Base-by-base conservation (phyloP, 2,329 filamentous ascomycete species). In the Chaetomiaceae sp. region DNA sequence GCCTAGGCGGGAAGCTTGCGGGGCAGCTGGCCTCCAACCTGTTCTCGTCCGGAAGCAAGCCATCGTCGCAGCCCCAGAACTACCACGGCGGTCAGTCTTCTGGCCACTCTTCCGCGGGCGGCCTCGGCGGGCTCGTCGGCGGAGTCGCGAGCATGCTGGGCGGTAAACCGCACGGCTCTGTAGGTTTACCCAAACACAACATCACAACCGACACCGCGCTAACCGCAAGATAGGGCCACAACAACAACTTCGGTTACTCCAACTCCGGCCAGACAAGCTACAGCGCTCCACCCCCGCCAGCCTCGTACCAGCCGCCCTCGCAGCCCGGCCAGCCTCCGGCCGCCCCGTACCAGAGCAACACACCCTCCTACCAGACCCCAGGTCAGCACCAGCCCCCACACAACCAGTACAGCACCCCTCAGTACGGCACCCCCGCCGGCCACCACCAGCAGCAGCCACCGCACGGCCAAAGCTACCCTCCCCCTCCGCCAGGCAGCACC, bases 241-340 rank as follows among this genome's bases (percentile, higher is more conserved):
- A 78, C 64, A 80, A 78, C 64, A 80, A 78, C 64, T 89, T 80
- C 65, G 85, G 83, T 29, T 87, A 87, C 67, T 82, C 81, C 20
- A 79, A 79, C 62, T 67, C 74, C 3, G 77, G 76, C 39, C 72
- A 78, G 39, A 67, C 76, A 57, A 74, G 75, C 34, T 89, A 63
- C 66, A 77, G 73, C 56, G 85, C 83, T 51, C 75, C 80, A 53
- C 81, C 84, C 36, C 85, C 85, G 12, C 79, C 82, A n/a, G 68
- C 77, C 14, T 77, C 80, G 6, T 85, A 85, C 65, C 79, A 84
- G 61, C 70, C 65, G 25, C 65, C 66, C 19, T 63, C 66, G 25
- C 64, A 66, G 40, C 62, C 65, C 6, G 60, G 59, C 15, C 62
- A 66, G 27, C 58, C 65, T 31, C 54, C 48, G 23, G 37, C 57